Base-by-base conservation (phyloP, 805 yeast genomes). In the Myxozyma melibiosi region DNA sequence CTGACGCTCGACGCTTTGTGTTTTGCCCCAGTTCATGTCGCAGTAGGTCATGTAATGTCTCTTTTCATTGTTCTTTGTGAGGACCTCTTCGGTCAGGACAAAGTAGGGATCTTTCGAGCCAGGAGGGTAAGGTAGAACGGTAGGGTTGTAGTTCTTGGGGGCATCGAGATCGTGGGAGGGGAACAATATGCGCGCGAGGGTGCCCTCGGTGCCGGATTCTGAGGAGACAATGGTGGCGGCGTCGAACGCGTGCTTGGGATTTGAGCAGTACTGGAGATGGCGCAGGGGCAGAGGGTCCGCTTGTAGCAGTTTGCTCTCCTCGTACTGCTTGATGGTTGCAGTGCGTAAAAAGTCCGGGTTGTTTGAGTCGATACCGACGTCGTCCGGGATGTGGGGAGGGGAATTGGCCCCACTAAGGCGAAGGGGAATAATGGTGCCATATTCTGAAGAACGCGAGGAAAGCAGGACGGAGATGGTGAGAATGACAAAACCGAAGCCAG, bases 1-100 rank as follows among this genome's bases (percentile, higher is more conserved):
- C 37, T 30, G 24, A 25, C 55, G 51, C 22, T 35, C 56, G 27
- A 40, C 28, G 4, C 43, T 51, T 9, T 22, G 18, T 22, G 44
- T 34, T 20, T 20, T 18, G 16, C 20, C 47, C 62, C 62, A 58
- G 16, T 44, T 20, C 53, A 58, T 44, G 38, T 58, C 57, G 34
- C 62, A 58, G 33, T 37, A 55, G 20, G 24, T 34, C 20, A 58
- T 38, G 18, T 47, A 50, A 30, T 58, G 58, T 14, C 37, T 30
- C 37, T 2, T 7, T 14, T 4, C 4, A 11, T n/a, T 38, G 24
- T 4, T 18, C 14, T 22, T 13, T 0, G 4, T 16, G 9, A 28
- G 40, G 9, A 31, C 33, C 11, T 25, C 31, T 18, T 25, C 8
- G 14, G 35, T 39, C n/a, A 58, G 13, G 14, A 35, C 62, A 16